A percentile compares a stretch with the other conserved stretches of the same genome.
phyloP scores from a whole-genome alignment of 1,284 basidiomycete species.

The Irpex lacteus region DNA sequence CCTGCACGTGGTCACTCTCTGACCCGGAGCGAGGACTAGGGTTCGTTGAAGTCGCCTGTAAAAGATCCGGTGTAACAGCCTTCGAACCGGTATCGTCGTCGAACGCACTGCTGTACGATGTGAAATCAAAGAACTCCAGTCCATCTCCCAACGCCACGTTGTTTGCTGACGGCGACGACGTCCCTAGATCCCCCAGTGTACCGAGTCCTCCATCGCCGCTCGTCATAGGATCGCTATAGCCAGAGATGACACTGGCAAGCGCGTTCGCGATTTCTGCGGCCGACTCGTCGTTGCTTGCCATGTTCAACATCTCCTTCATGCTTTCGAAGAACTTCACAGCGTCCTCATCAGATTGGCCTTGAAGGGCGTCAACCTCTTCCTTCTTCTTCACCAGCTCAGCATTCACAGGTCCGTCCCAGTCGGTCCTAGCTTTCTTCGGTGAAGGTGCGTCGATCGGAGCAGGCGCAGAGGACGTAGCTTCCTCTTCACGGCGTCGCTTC shows the following conservation, averaged over 20 bases:
- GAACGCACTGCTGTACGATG: conserved; percentile 44
- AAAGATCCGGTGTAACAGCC: conserved; percentile 64
- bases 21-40: conserved; percentile 73
- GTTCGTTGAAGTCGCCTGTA: conserved; percentile 67
- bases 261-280: conserved; percentile 57
- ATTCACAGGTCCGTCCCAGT: conserved; percentile 60
- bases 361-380: conserved; percentile 54
- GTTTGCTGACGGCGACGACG: conserved; percentile 9
- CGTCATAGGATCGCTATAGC: conserved; percentile 34
- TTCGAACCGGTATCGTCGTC: conserved; percentile 61
- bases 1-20: conserved; percentile 47
- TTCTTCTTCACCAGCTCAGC: conserved; percentile 53
- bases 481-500: conserved; percentile 67
- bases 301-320: conserved; percentile 59
- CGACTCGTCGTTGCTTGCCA: conserved; percentile 41
- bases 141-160: conserved; percentile 18
- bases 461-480: conserved; percentile 26
- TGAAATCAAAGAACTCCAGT: conserved; percentile 60
- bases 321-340: conserved; percentile 57
- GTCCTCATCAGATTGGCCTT: conserved; percentile 61
- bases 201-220: conserved; percentile 32
- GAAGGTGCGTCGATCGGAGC: conserved; percentile 48
- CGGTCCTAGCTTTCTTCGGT: conserved; percentile 66
- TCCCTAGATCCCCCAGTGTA: conserved; percentile 12
- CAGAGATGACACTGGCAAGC: conserved; percentile 43